Conservation (phyloP, 2,329 filamentous ascomycete genomes). For the Diplocarpon rosae region DNA sequence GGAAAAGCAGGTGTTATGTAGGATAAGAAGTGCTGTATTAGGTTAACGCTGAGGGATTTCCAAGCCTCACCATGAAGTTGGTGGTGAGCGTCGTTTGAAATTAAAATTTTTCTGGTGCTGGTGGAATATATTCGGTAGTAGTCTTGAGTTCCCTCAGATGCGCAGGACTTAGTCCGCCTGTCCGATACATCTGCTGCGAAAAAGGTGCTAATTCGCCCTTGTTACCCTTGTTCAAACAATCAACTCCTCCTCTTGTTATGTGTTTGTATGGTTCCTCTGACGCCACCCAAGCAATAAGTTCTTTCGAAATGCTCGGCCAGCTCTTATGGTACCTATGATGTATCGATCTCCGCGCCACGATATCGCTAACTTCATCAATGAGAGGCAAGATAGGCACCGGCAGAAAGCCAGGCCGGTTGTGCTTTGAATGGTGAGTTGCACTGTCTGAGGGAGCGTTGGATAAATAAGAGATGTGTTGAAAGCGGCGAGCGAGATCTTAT, state of each 20-base stretch:
- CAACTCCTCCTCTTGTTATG: neutral
- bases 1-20: too few relatives aligned
- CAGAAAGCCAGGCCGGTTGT: conserved; percentile 58
- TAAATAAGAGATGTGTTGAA: conserved; percentile 28
- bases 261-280: conserved; percentile 68
- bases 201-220: too few relatives aligned
- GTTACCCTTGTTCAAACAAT: too few relatives aligned
- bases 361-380: conserved; percentile 55
- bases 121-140: too few relatives aligned
- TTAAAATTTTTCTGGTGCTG: too few relatives aligned
- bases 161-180: too few relatives aligned
- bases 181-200: too few relatives aligned
- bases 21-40: too few relatives aligned
- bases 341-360: conserved; percentile 44
- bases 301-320: conserved; percentile 39
- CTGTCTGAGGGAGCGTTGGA: conserved; percentile 74
- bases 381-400: conserved; percentile 41
- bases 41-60: too few relatives aligned
- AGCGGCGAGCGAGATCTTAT: conserved; percentile 24
- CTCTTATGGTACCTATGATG: conserved; percentile 43
- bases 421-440: conserved; percentile 59
- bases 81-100: too few relatives aligned
- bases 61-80: too few relatives aligned
- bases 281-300: conserved; percentile 61
- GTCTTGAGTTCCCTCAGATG: too few relatives aligned